Base-by-base conservation (phyloP, 345 rosid species). In the Citrus medica region DNA sequence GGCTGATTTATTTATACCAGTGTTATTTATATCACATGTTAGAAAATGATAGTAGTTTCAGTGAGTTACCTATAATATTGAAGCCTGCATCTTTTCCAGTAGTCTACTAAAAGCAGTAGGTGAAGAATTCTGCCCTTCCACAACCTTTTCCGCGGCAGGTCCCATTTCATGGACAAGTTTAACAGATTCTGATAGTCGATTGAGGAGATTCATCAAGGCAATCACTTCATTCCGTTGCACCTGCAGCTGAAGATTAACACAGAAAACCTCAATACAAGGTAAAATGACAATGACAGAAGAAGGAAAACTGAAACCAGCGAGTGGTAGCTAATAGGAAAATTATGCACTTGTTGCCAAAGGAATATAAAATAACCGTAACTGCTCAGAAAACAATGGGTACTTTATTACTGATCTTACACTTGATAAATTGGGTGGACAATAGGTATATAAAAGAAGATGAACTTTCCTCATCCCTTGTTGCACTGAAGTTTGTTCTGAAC, bases 191-290 rank as follows among this genome's bases (percentile, higher is more conserved):
- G 95, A 91, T 68, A 90, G 84, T 21, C 93, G 86, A 74, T 90
- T 86, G 56, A 91, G 95, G 56, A 91, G 86, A 86, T 93, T 93
- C 87, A 90, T 84, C 83, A 90, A 70, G 32, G 97, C 97, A 75
- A 91, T 93, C 81, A 89, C 95, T 83, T 91, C 95, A 28, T 93
- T 93, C 84, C 85, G 68, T 81, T 93, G 97, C 85, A 93, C 78
- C 80, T 89, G 88, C 74, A 91, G 81, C 95, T 91, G 92, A 70
- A 65, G 74, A 63, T 32, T 37, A 74, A 67, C 6, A 55, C n/a
- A 59, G 72, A 58, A 64, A 10, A 22, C 13, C 56, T 77, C 24
- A 78, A 72, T 40, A 14, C 27, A 6, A 22, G 16, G 48, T 17
- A 67, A 77, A 30, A 67, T 16, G 27, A 40, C 14, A 17, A 40